phyloP scores from a whole-genome alignment of 441 rosid genomes.

The Syzygium malaccense region DNA sequence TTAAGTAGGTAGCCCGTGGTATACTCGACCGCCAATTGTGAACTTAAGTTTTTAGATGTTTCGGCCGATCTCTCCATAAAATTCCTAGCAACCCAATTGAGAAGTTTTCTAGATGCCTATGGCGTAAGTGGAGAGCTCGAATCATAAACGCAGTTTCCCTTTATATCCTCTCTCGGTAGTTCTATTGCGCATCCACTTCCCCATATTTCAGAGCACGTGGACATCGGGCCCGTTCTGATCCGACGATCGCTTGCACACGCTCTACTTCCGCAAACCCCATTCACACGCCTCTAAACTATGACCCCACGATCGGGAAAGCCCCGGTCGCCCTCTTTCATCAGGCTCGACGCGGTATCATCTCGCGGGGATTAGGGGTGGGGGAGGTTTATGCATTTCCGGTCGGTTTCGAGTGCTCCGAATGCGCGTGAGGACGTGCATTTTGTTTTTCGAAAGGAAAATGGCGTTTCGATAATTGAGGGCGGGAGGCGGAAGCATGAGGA shows the following conservation, averaged over 20 bases:
- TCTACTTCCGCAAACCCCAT: neutral
- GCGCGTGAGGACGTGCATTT: neutral
- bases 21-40: neutral
- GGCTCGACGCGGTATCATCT: neutral
- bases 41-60: neutral
- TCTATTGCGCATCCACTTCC: accelerated
- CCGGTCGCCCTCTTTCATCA: no score
- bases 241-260: accelerated
- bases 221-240: accelerated
- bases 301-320: neutral
- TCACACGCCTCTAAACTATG: neutral
- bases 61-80: accelerated
- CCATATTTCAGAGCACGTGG: neutral
- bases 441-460: neutral
- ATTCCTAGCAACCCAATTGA: neutral
- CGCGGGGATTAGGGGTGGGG: neutral
- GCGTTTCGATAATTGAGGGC: neutral
- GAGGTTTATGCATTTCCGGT: neutral
- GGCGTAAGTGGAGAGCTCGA: neutral
- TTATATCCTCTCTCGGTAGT: accelerated
- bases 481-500: neutral
- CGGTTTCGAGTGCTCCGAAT: neutral
- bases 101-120: neutral
- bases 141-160: accelerated
- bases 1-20: neutral